These are phyloP conservation scores for Inosperma sp. DNA, from an alignment of 768 basidiomycete genomes.

Conservation along the genomic window DNA sequence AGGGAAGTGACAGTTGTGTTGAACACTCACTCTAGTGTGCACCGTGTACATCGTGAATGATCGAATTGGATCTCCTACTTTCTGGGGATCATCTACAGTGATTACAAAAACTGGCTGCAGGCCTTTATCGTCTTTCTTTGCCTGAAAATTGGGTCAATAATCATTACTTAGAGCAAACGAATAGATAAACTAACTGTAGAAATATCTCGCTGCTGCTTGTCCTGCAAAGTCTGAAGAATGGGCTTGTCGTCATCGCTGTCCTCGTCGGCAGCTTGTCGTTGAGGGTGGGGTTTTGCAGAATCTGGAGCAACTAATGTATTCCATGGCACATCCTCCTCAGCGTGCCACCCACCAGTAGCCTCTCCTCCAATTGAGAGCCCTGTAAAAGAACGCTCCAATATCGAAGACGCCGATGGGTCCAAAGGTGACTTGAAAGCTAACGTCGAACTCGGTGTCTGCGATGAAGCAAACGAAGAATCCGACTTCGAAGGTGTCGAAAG, in stretches of 20 bases:
- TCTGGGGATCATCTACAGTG: constrained; percentile 94
- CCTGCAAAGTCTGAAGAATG: constrained; percentile 46
- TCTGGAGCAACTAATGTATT: constrained; percentile 26
- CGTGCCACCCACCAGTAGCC: constrained; percentile 47
- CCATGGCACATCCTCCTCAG: constrained; percentile 38
- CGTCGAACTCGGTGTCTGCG: constrained; percentile 23
- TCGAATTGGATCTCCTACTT: constrained; percentile 93
- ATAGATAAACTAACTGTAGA: constrained; percentile 22
- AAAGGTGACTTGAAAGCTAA: constrained; percentile 35
- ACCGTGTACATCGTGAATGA: constrained; percentile 97
- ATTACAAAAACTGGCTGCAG: constrained; percentile 75
- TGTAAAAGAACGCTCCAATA: constrained; percentile 33
- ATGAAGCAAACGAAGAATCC: constrained; percentile 23
- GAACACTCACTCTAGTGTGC: constrained; percentile 70
- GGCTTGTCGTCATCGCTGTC: constrained; percentile 69
- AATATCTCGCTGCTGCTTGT: constrained; percentile 24
- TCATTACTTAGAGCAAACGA: neutral
- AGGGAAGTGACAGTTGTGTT: no score
- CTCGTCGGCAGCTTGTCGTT: constrained; percentile 36
- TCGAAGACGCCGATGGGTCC: constrained; percentile 23
- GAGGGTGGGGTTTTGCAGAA: constrained; percentile 15
- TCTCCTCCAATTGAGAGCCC: constrained; percentile 38
- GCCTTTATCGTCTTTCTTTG: constrained; percentile 38
- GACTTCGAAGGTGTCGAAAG: constrained; percentile 14
- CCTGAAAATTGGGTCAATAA: constrained; percentile 10